A percentile compares a stretch with the other conserved stretches of the same genome.
Conservation (phyloP, 2,329 filamentous ascomycete species). For the Catunica adiposa region DNA sequence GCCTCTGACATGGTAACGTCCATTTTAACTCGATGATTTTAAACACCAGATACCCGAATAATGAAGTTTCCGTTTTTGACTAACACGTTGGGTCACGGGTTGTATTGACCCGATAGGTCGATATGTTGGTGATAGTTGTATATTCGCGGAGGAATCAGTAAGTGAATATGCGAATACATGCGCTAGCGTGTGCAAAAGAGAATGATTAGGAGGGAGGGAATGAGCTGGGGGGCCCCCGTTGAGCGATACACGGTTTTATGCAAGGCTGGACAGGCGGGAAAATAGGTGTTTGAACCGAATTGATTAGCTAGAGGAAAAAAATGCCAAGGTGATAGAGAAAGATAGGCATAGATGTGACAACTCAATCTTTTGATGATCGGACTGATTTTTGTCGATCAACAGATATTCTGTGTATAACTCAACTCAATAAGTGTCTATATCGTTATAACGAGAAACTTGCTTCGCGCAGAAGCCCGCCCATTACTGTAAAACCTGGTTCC, state of each 20-base stretch:
- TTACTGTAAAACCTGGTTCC: no score
- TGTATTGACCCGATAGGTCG: constrained; percentile 7
- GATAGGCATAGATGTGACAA: no score
- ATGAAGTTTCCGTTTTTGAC: not conserved
- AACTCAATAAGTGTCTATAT: not conserved
- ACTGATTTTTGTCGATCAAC: no score
- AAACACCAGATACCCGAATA: not conserved
- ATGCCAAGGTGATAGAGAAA: no score
- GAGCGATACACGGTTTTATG: not conserved
- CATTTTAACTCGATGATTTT: not conserved
- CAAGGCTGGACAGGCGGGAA: not conserved
- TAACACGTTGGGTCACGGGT: not conserved
- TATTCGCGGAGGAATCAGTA: not conserved
- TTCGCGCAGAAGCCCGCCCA: not conserved
- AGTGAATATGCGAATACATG: not conserved
- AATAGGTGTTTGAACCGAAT: not conserved
- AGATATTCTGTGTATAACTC: no score
- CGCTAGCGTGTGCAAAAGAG: not conserved
- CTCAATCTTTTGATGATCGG: no score
- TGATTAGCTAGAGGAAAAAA: no score
- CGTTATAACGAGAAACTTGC: not conserved
- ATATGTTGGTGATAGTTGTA: constrained; percentile 4
- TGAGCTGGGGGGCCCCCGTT: not conserved
- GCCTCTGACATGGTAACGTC: constrained; percentile 9
- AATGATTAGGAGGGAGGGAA: not conserved